Base-by-base conservation (phyloP, 208 protist species). In the Wallacemonas collosoma region DNA sequence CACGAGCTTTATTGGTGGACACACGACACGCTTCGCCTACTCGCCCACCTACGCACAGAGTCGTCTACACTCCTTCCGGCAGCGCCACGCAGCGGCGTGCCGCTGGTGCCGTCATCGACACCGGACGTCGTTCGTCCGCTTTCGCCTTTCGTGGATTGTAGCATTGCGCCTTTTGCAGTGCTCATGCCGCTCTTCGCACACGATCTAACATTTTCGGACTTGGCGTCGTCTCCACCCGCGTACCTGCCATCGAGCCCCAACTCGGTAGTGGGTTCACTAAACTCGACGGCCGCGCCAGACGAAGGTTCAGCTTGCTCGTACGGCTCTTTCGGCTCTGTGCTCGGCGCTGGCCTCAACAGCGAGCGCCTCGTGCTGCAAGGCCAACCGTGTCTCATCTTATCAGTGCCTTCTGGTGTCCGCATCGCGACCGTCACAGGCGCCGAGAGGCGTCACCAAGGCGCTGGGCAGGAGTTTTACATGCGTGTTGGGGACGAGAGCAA, bases 1-100 rank as follows among this genome's bases (percentile, higher is more conserved):
- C 86, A 89, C 73, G 89, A 94, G 66, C 67, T 87, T 67, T 68
- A 63, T 9, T 94, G 89, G 89, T 94, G 89, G 89, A 40, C 61
- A 3, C 55, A 66, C 35, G 87, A 85, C 51, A 36, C 77, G 7
- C 2, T 6, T 0, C 43, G 36, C 11, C 60, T 65, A 3, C 40
- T 65, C 60, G 7, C 8, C 4, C 41, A 44, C 40, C 5, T 65
- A 12, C 6, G 6, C 8, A 12, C 6, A 6, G 45, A 50, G 45
- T 14, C 45, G 8, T 12, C 45, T 14, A 12, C 45, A 6, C 57
- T 64, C 57, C 11, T 26, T 26, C 26, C 26, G 26, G 26, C 26
- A 26, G 26, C 26, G 26, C 26, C 26, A 26, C 26, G 26, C 26
- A 26, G 26, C 0, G 26, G 0, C 26, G 26, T 26, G 26, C 26